These are phyloP conservation scores for Sugiyamaella qingdaonensis DNA, from an alignment of 805 yeast species.

Conservation along the genomic window DNA sequence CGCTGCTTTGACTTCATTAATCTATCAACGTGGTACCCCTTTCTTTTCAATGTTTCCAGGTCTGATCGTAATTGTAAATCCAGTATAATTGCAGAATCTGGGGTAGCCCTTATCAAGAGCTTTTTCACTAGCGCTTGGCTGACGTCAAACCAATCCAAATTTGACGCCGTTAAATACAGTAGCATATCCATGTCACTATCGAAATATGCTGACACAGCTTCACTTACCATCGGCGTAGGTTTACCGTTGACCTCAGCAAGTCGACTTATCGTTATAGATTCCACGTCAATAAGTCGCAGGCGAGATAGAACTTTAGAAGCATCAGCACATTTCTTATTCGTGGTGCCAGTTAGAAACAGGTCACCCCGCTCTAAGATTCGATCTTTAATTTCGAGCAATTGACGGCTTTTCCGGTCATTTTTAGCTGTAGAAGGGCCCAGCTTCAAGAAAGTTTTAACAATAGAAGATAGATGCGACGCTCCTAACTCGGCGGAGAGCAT, in stretches of 20 bases:
- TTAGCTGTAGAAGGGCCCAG: slow-evolving; percentile 26
- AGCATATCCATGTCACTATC: slow-evolving; percentile 6
- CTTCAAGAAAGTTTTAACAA: slow-evolving; percentile 25
- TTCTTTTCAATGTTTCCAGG: slow-evolving; percentile 29
- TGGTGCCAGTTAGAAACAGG: slow-evolving; percentile 32
- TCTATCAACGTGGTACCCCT: slow-evolving; percentile 38
- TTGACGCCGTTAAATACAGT: slow-evolving; percentile 19
- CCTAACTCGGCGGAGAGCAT: slow-evolving; percentile 31
- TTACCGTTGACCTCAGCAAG: background rate
- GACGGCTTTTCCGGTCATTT: background rate
- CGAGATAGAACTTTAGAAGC: slow-evolving; percentile 11
- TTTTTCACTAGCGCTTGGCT: slow-evolving; percentile 30
- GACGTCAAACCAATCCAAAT: slow-evolving; percentile 36
- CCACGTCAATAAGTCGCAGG: slow-evolving; percentile 25
- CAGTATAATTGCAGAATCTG: slow-evolving; percentile 36
- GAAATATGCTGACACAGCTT: slow-evolving; percentile 22
- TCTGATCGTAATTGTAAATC: slow-evolving; percentile 34
- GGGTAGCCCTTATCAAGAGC: slow-evolving; percentile 31
- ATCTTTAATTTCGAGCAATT: slow-evolving; percentile 14
- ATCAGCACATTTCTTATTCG: slow-evolving; percentile 6
- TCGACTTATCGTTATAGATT: slow-evolving; percentile 25
- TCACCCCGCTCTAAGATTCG: slow-evolving; percentile 31
- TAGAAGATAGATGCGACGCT: slow-evolving; percentile 25
- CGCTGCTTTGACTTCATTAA: slow-evolving; percentile 24
- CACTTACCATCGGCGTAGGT: slow-evolving; percentile 21